Percentiles rank a stretch among this genome's conserved stretches.
Evolutionary conservation across 495 filamentous ascomycete species (phyloP).

Genomic region (Diplogelasinospora grovesii): DNA sequence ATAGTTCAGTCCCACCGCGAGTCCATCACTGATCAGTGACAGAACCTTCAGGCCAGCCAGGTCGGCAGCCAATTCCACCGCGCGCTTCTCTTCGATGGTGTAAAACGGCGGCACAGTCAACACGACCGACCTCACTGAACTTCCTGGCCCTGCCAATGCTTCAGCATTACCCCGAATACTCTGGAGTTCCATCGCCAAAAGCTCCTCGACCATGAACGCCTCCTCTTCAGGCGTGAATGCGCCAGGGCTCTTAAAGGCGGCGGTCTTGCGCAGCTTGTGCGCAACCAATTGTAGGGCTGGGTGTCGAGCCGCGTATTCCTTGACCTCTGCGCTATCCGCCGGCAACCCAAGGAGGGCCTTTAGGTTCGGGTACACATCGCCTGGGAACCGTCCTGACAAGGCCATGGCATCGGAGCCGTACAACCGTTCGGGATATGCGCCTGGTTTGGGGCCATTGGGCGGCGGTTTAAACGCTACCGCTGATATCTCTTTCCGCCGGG

Average conservation of each 20-base stretch:
- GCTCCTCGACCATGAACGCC: constrained; percentile 81
- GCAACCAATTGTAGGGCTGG: constrained; percentile 57
- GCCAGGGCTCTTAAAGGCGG: constrained; percentile 65
- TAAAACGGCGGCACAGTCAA: constrained; percentile 92
- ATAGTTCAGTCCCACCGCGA: constrained; percentile 92
- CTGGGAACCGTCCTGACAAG: constrained; percentile 77
- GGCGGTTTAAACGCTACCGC: constrained; percentile 91
- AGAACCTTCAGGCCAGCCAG: constrained; percentile 83
- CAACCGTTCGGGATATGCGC: constrained; percentile 73
- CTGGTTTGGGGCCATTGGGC: constrained; percentile 48
- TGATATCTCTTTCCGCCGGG: constrained; percentile 87
- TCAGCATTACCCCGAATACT: constrained; percentile 84
- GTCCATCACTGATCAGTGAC: constrained; percentile 77
- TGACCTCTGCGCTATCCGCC: constrained; percentile 53
- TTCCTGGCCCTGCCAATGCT: constrained; percentile 71
- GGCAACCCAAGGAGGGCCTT: constrained; percentile 76
- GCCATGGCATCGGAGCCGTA: constrained; percentile 91
- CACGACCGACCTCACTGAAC: constrained; percentile 68
- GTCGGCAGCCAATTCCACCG: constrained; percentile 72
- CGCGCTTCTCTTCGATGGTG: constrained; percentile 79
- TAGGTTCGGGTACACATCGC: constrained; percentile 89
- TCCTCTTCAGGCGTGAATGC: constrained; percentile 60
- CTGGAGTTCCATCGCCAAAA: constrained; percentile 93
- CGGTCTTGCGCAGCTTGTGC: constrained; percentile 57
- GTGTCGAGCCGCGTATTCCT: constrained; percentile 62